Evolutionary conservation across 1,139 yeast genomes (phyloP), one percentile per base, ranked within the genome.

Genomic region (Geotrichum europaeum): DNA sequence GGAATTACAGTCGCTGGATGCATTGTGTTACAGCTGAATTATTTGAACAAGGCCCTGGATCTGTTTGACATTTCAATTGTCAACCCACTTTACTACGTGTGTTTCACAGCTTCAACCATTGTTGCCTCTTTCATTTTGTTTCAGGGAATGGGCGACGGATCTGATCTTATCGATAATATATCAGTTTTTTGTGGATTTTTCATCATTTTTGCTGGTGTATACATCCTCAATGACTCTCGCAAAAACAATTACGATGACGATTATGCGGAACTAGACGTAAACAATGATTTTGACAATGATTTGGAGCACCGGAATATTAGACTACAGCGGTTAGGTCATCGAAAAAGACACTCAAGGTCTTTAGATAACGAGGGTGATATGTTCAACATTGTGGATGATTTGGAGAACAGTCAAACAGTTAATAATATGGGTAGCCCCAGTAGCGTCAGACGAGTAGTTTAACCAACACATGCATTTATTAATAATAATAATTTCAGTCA

Each of bases 21-120:
- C 75, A 90, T 91, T 65, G 70, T 89, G 68, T 89, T 96, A 2
- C 97, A 90, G 74, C 89, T 90, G 97, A 90, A 89, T 76, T 90
- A 88, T 73, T 89, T 90, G 79, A 90, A 90, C 79, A 90, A 89
- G 76, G 97, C 97, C 0, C 80, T 90, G 70, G 97, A 92, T 69
- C 96, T 89, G 73, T 90, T 89, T 70, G 97, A 90, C 72, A 90
- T 97, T 3, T 89, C 96, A 1, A 88, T 91, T 65, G 97, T 90
- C 61, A 90, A 91, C 73, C 97, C 97, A 40, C 78, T 90, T 64
- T 90, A 90, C 76, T 90, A 91, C 70, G 97, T 90, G 60, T 86
- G 96, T 0, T 91, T 90, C 75, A 90, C 97, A 51, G 89, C 97
- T 0, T 89, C 89, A 61, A 91, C 97, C 0, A 79, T 90, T 67